phyloP scores from a whole-genome alignment of 345 rosid species.

The Fremontodendron californicum region DNA sequence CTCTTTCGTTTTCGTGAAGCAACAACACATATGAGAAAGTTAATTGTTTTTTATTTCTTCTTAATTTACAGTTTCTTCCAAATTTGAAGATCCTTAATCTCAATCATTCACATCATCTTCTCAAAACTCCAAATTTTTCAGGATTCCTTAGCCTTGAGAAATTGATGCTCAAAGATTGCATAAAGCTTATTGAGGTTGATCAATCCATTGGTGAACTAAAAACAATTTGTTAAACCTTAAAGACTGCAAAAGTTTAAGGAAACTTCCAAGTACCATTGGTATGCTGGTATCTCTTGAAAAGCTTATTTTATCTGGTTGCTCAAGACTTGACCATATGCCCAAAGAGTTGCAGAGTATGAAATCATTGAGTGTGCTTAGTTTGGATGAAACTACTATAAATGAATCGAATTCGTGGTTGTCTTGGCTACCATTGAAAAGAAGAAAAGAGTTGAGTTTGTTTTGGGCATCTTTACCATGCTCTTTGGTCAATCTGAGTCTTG shows the following conservation, averaged over 20 bases:
- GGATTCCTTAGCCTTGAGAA: constrained; percentile 25
- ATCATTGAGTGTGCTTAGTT: background rate
- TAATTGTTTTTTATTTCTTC: background rate
- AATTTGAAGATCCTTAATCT: constrained; percentile 31
- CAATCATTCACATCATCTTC: constrained; percentile 14
- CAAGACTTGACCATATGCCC: constrained; percentile 1
- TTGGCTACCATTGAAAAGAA: background rate
- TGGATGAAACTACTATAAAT: background rate
- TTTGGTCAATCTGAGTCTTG: too few species aligned
- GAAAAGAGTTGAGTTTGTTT: too few species aligned
- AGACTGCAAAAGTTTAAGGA: constrained; percentile 21
- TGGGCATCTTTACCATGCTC: too few species aligned
- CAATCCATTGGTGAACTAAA: constrained; percentile 22
- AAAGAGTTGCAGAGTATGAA: background rate
- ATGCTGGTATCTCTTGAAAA: too few species aligned
- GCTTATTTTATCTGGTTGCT: too few species aligned
- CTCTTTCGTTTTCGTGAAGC: background rate
- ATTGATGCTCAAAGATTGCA: constrained; percentile 26
- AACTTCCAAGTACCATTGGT: constrained; percentile 17
- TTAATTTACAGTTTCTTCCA: background rate
- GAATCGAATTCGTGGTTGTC: background rate
- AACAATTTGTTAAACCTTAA: constrained; percentile 7
- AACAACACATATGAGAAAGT: background rate
- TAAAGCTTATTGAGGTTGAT: constrained; percentile 18
- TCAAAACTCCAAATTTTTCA: constrained; percentile 20